Base-by-base conservation (phyloP, 495 filamentous ascomycete species). In the Penicillium silybi region DNA sequence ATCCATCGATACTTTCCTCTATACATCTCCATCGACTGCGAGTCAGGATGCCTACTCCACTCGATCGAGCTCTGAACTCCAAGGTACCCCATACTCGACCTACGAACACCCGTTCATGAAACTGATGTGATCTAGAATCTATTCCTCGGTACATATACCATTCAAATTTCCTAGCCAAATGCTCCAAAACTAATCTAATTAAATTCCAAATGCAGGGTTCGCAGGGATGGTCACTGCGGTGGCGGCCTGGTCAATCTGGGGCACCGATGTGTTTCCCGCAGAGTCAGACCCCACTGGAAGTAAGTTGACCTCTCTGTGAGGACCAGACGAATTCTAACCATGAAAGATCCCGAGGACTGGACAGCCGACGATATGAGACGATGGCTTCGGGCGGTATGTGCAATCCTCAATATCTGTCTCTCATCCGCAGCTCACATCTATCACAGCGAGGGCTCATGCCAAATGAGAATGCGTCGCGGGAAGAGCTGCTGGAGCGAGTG, bases 161-260 rank as follows among this genome's bases (percentile, higher is more conserved):
- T 25, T 44, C 22, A 27, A 19, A 29, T 23, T 11, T 26, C 22
- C 20, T 34, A 0, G 2, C 9, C 10, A 6, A 37, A 8, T 17
- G 13, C 10, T 17, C 15, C 17, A 18, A 9, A 26, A 44, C 19
- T 1, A 13, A 32, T 54, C 48, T 60, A 60, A 59, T 48, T 27
- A 48, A 46, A 44, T 37, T 39, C 26, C 41, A 26, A 38, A 48
- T 49, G 6, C 52, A 76, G 75, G 73, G 0, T 96, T 96, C 66
- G 80, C 87, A 15, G 89, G 88, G 19, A 81, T 95, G 55, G 84
- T 96, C 38, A 87, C 89, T 3, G 90, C 87, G 3, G 91, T 87
- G 6, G 85, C 91, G 6, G 86, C 79, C 16, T 96, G 85, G 84
- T 79, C 85, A 2, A 95, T 96, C 53, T 89, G 86, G 85, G 87